phyloP scores from a whole-genome alignment of 2,329 filamentous ascomycete species.

The Colletotrichum tabaci region DNA sequence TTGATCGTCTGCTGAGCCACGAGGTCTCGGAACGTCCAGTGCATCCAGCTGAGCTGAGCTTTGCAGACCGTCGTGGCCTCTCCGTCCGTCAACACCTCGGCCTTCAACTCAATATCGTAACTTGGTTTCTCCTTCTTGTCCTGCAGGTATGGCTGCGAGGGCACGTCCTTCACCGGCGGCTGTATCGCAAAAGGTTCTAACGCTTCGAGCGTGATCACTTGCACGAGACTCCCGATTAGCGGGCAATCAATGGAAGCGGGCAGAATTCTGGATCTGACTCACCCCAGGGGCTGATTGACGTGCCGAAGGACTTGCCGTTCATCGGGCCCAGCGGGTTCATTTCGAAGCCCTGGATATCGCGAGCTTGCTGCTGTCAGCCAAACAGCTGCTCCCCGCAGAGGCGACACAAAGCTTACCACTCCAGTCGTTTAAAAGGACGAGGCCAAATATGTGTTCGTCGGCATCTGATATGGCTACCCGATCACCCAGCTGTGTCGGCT shows the following conservation, averaged over 20 bases:
- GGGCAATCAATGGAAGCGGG: background rate
- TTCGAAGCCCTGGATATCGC: constrained; percentile 74
- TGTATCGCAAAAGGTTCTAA: constrained; percentile 70
- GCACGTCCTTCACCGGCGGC: constrained; percentile 43
- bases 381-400: background rate
- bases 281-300: constrained; percentile 72
- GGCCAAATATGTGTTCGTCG: constrained; percentile 73
- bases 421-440: constrained; percentile 77
- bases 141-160: constrained; percentile 50
- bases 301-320: constrained; percentile 73
- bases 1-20: constrained; percentile 55
- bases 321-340: constrained; percentile 74
- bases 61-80: constrained; percentile 48
- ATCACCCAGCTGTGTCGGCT: constrained; percentile 54
- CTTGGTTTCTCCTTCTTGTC: constrained; percentile 52
- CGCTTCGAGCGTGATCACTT: constrained; percentile 70
- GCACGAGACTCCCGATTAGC: background rate
- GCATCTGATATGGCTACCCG: constrained; percentile 61
- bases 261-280: background rate
- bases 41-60: constrained; percentile 51
- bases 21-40: constrained; percentile 57
- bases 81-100: constrained; percentile 47
- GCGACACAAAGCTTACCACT: constrained; percentile 58
- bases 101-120: constrained; percentile 52
- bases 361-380: constrained; percentile 54